Base-by-base conservation (phyloP, 495 filamentous ascomycete genomes). In the Halenospora varia region DNA sequence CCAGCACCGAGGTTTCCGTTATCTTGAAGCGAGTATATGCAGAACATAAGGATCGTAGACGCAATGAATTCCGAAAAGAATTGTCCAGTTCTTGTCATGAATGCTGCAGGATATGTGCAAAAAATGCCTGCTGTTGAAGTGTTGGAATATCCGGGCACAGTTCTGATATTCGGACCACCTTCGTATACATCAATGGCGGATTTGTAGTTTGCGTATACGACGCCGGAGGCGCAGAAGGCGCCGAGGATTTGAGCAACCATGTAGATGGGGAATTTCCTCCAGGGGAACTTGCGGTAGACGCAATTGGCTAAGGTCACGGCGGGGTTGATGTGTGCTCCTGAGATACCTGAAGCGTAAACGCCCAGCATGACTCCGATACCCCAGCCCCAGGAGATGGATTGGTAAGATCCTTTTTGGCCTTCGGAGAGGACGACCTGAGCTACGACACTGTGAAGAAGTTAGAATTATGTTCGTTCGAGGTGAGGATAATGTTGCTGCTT, bases 31-130 rank as follows among this genome's bases (percentile, higher is more conserved):
- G 81, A 82, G 62, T 86, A 88, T 47, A 88, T 87, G 56, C 80
- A 71, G 65, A 88, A 87, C 80, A 87, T 84, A 18, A 87, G 66
- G 13, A 88, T 72, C 0, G 83, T 64, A 41, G 75, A 78, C 3
- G 82, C 81, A 29, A 88, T 73, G 61, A 87, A 84, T 57, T 88
- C 85, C 22, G 75, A 81, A 70, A 88, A 86, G 69, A 87, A 87
- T 62, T 79, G 73, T 0, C 79, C 78, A 0, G 80, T 74, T 29
- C 70, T 80, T 0, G 79, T 82, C 74, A 87, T 73, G 66, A 87
- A 88, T 2, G 73, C 65, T 13, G 81, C 79, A 11, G 82, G 82
- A 58, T 87, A 88, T 1, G 85, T 86, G 71, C 79, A 82, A 67
- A 88, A 88, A 49, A 88, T 83, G 0, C 80, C 81, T 0, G 78